These are phyloP conservation scores for Suillus clintonianus DNA, from an alignment of 768 basidiomycete genomes.

Conservation along the genomic window DNA sequence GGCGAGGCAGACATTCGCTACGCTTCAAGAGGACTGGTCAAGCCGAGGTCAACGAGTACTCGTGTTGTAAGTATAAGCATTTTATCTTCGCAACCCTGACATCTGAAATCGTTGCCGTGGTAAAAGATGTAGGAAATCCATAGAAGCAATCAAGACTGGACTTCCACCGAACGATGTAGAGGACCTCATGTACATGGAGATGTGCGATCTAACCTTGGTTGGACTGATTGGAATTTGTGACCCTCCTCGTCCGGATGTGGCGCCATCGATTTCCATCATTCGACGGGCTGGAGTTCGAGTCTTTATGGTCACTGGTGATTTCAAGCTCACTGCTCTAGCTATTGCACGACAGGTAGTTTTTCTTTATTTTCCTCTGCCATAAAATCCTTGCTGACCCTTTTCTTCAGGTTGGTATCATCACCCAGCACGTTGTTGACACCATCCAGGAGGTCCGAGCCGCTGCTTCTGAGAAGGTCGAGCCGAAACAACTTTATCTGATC, in stretches of 20 bases:
- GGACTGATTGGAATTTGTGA: conserved; percentile 53
- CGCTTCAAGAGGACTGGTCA: conserved; percentile 38
- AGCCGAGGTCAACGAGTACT: conserved; percentile 49
- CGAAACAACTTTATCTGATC: conserved; percentile 14
- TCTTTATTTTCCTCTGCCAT: conserved; percentile 6
- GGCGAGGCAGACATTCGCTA: conserved; percentile 12
- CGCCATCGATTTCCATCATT: conserved; percentile 44
- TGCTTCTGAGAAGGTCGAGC: conserved; percentile 18
- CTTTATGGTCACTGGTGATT: conserved; percentile 54
- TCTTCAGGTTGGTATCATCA: conserved; percentile 37
- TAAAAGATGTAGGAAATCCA: conserved; percentile 4
- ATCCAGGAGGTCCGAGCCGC: conserved; percentile 18
- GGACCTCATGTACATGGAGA: conserved; percentile 38
- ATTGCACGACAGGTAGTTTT: conserved; percentile 41
- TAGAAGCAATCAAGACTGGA: conserved; percentile 8
- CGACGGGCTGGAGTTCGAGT: conserved; percentile 48
- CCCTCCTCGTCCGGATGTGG: conserved; percentile 48
- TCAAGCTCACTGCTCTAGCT: conserved; percentile 46
- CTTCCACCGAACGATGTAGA: conserved; percentile 11
- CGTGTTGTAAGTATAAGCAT: conserved; percentile 26
- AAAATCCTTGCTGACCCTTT: not conserved
- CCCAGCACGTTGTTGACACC: conserved; percentile 31
- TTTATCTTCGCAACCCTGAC: not conserved
- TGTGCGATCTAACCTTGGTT: conserved; percentile 38
- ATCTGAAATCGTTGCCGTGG: not conserved